Percentiles rank a stretch among this genome's conserved stretches.
phyloP scores from a whole-genome alignment of 306 rosid genomes.

The Inga oerstediana region DNA sequence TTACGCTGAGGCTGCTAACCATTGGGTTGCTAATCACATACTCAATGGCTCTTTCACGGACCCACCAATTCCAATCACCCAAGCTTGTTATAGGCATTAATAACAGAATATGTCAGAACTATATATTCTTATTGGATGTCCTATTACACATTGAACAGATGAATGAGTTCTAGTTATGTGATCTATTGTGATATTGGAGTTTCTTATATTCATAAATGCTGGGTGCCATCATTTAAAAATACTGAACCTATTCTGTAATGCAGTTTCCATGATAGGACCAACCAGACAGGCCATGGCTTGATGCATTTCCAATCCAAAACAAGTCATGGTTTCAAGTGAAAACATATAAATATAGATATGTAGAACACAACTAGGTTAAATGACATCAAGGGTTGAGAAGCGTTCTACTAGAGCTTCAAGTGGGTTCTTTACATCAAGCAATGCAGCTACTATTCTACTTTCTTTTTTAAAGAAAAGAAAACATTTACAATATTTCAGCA shows the following conservation, averaged over 20 bases:
- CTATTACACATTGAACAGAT: background rate
- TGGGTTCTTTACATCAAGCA: background rate
- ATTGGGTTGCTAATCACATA: conserved; percentile 68
- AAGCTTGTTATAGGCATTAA: conserved; percentile 64
- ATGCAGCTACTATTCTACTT: background rate
- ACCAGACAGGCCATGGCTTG: background rate
- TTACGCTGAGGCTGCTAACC: conserved; percentile 84
- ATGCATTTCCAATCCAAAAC: background rate
- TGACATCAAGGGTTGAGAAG: background rate
- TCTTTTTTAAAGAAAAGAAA: background rate
- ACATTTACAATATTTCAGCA: background rate
- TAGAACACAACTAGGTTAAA: background rate
- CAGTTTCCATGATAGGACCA: background rate
- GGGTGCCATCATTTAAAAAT: background rate
- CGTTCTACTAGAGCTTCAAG: background rate
- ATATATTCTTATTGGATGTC: conserved; percentile 1
- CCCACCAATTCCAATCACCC: conserved; percentile 69
- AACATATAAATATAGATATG: background rate
- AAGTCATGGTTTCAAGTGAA: background rate
- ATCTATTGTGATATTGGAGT: background rate
- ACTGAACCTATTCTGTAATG: background rate
- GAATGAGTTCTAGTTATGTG: background rate
- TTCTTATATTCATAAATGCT: background rate
- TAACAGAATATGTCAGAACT: background rate
- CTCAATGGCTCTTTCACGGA: conserved; percentile 65